Base-by-base conservation (phyloP, 805 yeast species). In the Saccharomyces paradoxus region DNA sequence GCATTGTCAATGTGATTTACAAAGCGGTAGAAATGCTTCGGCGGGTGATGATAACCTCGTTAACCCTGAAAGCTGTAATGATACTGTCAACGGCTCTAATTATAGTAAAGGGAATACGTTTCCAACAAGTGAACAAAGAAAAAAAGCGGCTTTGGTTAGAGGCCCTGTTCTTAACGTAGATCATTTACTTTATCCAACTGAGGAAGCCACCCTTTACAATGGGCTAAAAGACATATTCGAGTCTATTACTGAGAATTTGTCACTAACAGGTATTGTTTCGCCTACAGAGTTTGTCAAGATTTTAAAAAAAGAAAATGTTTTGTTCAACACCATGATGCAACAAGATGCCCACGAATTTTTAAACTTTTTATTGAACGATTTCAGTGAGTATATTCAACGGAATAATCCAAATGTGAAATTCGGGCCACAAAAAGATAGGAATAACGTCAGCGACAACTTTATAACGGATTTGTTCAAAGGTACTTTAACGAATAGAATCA, bases 321-420 rank as follows among this genome's bases (percentile, higher is more conserved):
- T 92, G 63, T 94, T 94, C 69, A 77, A 96, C 58, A 85, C 89
- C 55, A 83, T 87, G 47, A 91, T 90, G 96, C 99, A 94, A 68
- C 99, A 94, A 67, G 99, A 94, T 74, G 97, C 98, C 4, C 99
- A 94, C 71, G 99, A 94, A 71, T 94, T 94, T 70, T 78, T 91
- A 66, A 92, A 91, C 68, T 91, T 87, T 65, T 68, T 91, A 60
- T 74, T 94, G 52, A 94, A 94, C 69, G 90, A 87, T 58, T 77
- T 86, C 17, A 74, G 87, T 50, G 81, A 79, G 28, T 65, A 62
- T 31, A 50, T 70, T 73, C 76, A 61, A 37, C 4, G 44, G 24
- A 21, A 17, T 17, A 17, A 17, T 21, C 17, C 44, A 3, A 17
- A 61, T 66, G 28, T 44, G 46, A 14, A 49, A 14, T 27, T 32